phyloP scores from a whole-genome alignment of 805 yeast species.

The Brettanomyces sp. region DNA sequence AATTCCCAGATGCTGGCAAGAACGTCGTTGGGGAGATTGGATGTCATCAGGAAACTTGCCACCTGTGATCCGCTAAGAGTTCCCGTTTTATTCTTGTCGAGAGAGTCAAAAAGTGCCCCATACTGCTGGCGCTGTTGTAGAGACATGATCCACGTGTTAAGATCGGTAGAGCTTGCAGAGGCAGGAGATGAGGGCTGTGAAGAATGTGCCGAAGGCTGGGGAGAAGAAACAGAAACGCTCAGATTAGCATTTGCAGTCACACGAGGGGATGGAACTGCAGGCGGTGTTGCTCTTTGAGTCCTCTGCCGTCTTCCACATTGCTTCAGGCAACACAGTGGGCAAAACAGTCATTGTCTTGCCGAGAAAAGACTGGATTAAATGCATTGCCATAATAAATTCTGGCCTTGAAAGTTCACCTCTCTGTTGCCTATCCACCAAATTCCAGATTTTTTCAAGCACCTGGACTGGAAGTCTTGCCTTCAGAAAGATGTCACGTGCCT shows the following conservation, averaged over 20 bases:
- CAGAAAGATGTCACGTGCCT: slow-evolving; percentile 76
- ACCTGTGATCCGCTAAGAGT: slow-evolving; percentile 67
- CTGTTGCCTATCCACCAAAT: slow-evolving; percentile 67
- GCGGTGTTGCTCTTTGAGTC: not conserved
- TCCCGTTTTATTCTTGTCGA: slow-evolving; percentile 62
- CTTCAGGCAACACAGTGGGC: slow-evolving; percentile 24
- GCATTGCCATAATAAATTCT: slow-evolving; percentile 91
- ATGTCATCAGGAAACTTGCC: slow-evolving; percentile 81
- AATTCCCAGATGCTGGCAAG: slow-evolving; percentile 92
- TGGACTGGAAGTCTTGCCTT: slow-evolving; percentile 81
- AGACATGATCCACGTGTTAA: slow-evolving; percentile 51
- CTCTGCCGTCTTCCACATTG: slow-evolving; percentile 24
- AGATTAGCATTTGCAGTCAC: slow-evolving; percentile 3
- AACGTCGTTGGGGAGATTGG: slow-evolving; percentile 74
- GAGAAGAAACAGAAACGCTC: slow-evolving; percentile 4
- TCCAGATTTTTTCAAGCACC: slow-evolving; percentile 82
- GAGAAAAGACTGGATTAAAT: slow-evolving; percentile 74
- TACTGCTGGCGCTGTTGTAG: slow-evolving; percentile 67
- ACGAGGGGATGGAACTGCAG: slow-evolving; percentile 5
- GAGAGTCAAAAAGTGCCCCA: slow-evolving; percentile 66
- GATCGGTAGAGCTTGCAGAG: slow-evolving; percentile 10
- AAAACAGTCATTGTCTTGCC: slow-evolving; percentile 46
- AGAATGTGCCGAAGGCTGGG: slow-evolving; percentile 1
- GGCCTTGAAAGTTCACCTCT: slow-evolving; percentile 63
- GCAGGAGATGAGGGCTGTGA: slow-evolving; percentile 6